phyloP scores from a whole-genome alignment of 169 alveolate genomes.

The Plasmodium fragile region DNA sequence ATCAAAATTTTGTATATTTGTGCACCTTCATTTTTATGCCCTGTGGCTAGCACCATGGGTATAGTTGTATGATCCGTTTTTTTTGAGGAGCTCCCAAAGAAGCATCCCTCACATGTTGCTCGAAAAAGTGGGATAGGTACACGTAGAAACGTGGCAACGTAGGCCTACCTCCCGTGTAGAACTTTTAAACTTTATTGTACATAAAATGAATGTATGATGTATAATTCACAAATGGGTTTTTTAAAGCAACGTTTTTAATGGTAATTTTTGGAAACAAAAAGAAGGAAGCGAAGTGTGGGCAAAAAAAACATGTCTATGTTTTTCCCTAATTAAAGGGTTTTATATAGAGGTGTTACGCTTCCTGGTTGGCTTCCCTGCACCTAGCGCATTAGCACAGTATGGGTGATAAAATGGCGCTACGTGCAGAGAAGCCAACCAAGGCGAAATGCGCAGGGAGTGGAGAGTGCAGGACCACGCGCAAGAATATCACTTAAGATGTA shows the following conservation, averaged over 20 bases:
- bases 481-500: slow-evolving; percentile 72
- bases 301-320: not conserved
- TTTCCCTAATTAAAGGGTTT: not conserved
- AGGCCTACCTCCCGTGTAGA: not conserved
- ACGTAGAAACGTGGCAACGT: not conserved
- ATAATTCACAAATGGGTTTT: not conserved
- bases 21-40: not conserved
- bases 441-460: not conserved
- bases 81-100: not conserved
- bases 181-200: not conserved
- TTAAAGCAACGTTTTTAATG: not conserved
- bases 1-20: not conserved
- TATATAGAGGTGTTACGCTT: not conserved
- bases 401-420: not conserved
- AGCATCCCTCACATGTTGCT: not conserved
- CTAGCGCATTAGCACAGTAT: not conserved
- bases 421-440: too few relatives aligned
- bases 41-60: not conserved
- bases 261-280: not conserved
- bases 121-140: not conserved
- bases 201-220: not conserved
- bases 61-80: not conserved
- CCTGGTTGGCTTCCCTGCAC: not conserved
- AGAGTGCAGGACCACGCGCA: not conserved
- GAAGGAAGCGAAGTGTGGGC: not conserved